A percentile compares a stretch with the other conserved stretches of the same genome.
Conservation (phyloP, 2,329 filamentous ascomycete species). For the Ophidiomyces ophidiicola region DNA sequence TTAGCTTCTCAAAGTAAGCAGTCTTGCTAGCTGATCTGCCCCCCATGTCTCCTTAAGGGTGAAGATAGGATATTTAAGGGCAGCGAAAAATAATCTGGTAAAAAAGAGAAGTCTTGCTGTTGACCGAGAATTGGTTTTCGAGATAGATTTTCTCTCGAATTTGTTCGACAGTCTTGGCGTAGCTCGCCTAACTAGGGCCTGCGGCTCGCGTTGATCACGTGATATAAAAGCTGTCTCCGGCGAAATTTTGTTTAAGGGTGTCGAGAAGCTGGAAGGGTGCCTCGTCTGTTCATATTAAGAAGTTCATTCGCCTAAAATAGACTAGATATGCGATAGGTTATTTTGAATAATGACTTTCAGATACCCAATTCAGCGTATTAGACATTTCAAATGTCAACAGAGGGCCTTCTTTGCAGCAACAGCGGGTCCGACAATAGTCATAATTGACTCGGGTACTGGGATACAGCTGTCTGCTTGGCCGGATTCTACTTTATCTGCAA, state of each 20-base stretch:
- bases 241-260: constrained; percentile 3
- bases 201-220: background rate
- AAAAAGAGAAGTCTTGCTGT: constrained; percentile 20
- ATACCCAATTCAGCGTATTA: constrained; percentile 54
- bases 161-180: constrained; percentile 24
- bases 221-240: background rate
- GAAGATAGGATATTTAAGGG: constrained; percentile 99
- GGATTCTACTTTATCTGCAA: background rate
- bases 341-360: constrained; percentile 26
- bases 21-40: constrained; percentile 91
- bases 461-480: constrained; percentile 52
- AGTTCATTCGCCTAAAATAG: too few relatives aligned
- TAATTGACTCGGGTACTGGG: constrained; percentile 50
- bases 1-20: constrained; percentile 99
- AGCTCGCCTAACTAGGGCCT: constrained; percentile 26
- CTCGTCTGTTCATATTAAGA: too few relatives aligned
- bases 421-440: constrained; percentile 58
- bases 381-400: constrained; percentile 25
- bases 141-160: constrained; percentile 17
- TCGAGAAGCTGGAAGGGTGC: too few relatives aligned
- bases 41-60: constrained; percentile 94
- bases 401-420: constrained; percentile 55
- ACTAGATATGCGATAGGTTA: too few relatives aligned
- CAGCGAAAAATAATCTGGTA: constrained; percentile 43
- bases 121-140: constrained; percentile 19